These are phyloP conservation scores for Scedosporium dehoogii DNA, from an alignment of 2,329 filamentous ascomycete genomes.

Conservation along the genomic window DNA sequence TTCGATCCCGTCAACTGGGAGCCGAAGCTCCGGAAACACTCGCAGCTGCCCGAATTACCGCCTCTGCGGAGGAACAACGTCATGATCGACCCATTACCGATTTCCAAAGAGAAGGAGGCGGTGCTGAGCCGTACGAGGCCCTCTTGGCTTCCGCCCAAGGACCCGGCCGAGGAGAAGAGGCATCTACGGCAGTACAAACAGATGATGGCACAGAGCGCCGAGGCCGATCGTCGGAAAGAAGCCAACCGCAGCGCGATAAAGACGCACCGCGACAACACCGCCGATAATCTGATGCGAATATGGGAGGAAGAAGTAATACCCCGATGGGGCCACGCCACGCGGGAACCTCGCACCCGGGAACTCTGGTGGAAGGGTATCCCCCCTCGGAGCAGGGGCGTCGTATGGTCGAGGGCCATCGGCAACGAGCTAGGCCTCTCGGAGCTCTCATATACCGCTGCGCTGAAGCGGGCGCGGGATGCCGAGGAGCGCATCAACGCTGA, in stretches of 20 bases:
- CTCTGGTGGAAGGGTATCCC: conserved; percentile 77
- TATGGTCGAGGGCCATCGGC: conserved; percentile 63
- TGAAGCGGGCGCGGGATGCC: conserved; percentile 54
- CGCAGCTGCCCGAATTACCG: conserved; percentile 56
- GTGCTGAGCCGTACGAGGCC: conserved; percentile 71
- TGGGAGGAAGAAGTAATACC: conserved; percentile 73
- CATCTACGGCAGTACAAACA: conserved; percentile 79
- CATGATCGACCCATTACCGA: conserved; percentile 74
- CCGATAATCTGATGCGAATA: conserved; percentile 45
- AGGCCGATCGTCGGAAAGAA: conserved; percentile 51
- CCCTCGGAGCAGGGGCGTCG: conserved; percentile 55
- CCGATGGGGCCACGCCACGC: conserved; percentile 63
- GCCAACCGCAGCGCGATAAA: conserved; percentile 40
- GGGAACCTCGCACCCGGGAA: conserved; percentile 59
- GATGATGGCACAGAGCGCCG: conserved; percentile 61
- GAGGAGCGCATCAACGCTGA: conserved; percentile 45
- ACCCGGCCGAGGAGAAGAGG: conserved; percentile 80
- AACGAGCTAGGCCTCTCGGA: conserved; percentile 62
- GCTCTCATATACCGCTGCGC: conserved; percentile 59
- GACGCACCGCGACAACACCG: conserved; percentile 43
- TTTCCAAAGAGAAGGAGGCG: conserved; percentile 80
- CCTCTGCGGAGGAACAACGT: conserved; percentile 64
- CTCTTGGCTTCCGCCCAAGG: conserved; percentile 78
- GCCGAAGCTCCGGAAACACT: conserved; percentile 17
- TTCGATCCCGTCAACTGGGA: conserved; percentile 10